Evolutionary conservation across 1,139 yeast genomes (phyloP).

Genomic region (Debaryomycetaceae sp.): DNA sequence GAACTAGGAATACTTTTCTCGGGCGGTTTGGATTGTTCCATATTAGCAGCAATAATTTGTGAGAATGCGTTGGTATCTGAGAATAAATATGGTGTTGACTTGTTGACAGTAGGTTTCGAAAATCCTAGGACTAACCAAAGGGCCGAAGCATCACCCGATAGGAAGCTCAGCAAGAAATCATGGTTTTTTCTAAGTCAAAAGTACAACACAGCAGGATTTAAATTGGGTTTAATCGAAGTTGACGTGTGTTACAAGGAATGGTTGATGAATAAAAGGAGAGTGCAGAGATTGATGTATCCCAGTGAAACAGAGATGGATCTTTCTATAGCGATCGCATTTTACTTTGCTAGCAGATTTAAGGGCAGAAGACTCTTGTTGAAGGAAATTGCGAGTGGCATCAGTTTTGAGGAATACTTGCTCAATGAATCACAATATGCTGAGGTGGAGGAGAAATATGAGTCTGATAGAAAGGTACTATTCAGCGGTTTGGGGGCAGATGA

Average conservation of each 20-base stretch:
- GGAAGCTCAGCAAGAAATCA: slow-evolving; percentile 65
- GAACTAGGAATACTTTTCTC: slow-evolving; percentile 71
- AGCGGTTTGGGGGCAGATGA: slow-evolving; percentile 99
- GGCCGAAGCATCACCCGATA: slow-evolving; percentile 77
- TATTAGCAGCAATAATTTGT: slow-evolving; percentile 53
- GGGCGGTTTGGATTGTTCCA: slow-evolving; percentile 92
- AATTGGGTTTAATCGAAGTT: slow-evolving; percentile 57
- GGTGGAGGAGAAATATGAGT: slow-evolving; percentile 25
- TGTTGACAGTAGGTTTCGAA: slow-evolving; percentile 93
- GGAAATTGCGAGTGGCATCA: slow-evolving; percentile 11
- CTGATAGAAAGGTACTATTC: slow-evolving; percentile 65
- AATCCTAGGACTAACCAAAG: slow-evolving; percentile 71
- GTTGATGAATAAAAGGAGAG: slow-evolving; percentile 46
- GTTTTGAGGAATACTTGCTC: slow-evolving; percentile 20
- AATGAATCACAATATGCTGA: slow-evolving; percentile 11
- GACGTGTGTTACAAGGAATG: slow-evolving; percentile 72
- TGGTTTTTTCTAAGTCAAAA: slow-evolving; percentile 45
- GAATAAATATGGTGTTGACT: slow-evolving; percentile 37
- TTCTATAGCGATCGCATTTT: slow-evolving; percentile 91
- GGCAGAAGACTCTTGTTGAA: slow-evolving; percentile 25
- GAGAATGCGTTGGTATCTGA: slow-evolving; percentile 14
- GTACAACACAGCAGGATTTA: slow-evolving; percentile 28
- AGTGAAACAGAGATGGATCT: slow-evolving; percentile 90
- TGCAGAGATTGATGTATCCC: slow-evolving; percentile 71
- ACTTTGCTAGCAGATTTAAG: slow-evolving; percentile 72